Evolutionary conservation across 2,329 filamentous ascomycete species (phyloP), one percentile per base, ranked within the genome.

Genomic region (Boeremia lycopersici): DNA sequence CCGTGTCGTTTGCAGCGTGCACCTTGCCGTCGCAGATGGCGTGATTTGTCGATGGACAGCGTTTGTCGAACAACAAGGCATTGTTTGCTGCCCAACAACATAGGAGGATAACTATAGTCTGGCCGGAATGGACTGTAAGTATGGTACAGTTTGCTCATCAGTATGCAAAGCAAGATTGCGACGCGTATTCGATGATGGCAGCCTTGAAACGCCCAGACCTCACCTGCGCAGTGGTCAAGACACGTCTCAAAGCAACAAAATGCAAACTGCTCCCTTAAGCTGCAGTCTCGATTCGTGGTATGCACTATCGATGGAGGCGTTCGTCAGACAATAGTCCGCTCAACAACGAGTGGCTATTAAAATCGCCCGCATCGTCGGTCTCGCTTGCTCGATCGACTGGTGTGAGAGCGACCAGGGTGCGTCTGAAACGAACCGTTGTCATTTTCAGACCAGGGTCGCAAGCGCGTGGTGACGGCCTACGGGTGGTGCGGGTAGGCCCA

Each of bases 361-460:
- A 17, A 35, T 30, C 38, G 46, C 42, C 41, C 45, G 46, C 40
- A 34, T 49, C n/a, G 35, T 49, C 36, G 45, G 45, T 29, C 52
- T 49, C 45, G 52, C 46, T 49, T 54, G 46, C 29, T 49, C 41
- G 45, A 49, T 46, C 17, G 25, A 23, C 26, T 53, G 50, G 48
- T 55, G 55, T 55, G 50, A 56, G 56, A 50, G 43, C 29, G 56
- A 50, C 59, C 56, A 51, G 57, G 64, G 50, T 60, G 46, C n/a
- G 50, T 58, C 50, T 68, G 65, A 68, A 68, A 68, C 65, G 59
- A 56, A 61, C 56, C 53, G 60, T 59, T 60, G 59, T 53, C 51
- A 49, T 49, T 60, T 53, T 59, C 28, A 23, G 38, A 51, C 63
- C 52, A 55, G 63, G 62, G 50, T 60, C 53, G 44, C 43, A 50